Conservation (phyloP, 305 asterid genomes). For the Lippia alba region DNA sequence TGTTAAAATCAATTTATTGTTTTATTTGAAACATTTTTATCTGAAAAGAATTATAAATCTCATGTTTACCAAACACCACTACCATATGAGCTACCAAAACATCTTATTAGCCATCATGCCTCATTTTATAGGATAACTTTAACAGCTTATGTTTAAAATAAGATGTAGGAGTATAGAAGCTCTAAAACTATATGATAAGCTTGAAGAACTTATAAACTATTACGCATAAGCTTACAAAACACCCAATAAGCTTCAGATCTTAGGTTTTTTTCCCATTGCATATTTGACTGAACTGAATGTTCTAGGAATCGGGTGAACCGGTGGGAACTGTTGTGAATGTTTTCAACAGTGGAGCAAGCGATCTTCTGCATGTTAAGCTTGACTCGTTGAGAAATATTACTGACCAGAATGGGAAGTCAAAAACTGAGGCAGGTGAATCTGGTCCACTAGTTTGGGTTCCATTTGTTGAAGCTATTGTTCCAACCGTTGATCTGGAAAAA, state of each 20-base stretch:
- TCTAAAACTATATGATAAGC: no score
- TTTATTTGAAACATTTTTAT: no score
- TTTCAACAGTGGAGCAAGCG: slow-evolving; percentile 88
- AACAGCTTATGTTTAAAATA: no score
- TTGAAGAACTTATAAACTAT: no score
- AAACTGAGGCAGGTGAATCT: slow-evolving; percentile 49
- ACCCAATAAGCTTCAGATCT: background rate
- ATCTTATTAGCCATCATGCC: no score
- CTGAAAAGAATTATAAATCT: no score
- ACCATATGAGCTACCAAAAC: no score
- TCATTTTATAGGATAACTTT: no score
- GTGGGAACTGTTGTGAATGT: slow-evolving; percentile 83
- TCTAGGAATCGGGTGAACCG: slow-evolving; percentile 75
- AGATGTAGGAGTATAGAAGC: no score
- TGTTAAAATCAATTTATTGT: no score
- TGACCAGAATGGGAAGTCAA: slow-evolving; percentile 41
- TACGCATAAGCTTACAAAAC: no score
- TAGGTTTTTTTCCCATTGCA: background rate
- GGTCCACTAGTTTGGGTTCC: slow-evolving; percentile 91
- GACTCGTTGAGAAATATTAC: slow-evolving; percentile 44
- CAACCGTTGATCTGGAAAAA: slow-evolving; percentile 70
- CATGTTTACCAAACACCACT: no score
- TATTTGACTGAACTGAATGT: slow-evolving; percentile 25
- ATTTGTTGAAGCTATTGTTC: slow-evolving; percentile 94
- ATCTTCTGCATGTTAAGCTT: slow-evolving; percentile 82